Evolutionary conservation across 176 grass and related monocot genomes (phyloP).

Genomic region (Themeda triandra): DNA sequence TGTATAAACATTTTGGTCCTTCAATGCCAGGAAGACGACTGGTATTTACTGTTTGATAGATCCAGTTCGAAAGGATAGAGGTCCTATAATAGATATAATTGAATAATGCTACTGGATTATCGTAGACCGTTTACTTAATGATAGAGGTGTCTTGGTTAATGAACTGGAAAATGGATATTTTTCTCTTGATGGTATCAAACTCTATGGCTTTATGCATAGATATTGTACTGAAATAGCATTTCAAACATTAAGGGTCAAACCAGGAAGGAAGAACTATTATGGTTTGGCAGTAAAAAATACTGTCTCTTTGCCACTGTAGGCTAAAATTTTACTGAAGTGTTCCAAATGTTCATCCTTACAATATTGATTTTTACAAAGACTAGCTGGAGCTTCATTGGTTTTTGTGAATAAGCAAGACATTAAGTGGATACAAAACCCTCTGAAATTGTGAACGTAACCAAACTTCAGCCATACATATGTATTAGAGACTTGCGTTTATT

Average conservation of each 20-base stretch:
- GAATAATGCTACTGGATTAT: not conserved
- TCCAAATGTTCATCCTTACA: not conserved
- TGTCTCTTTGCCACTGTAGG: not conserved
- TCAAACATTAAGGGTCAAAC: not conserved
- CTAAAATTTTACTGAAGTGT: not conserved
- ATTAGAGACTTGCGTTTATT: not conserved
- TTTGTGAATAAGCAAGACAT: slow-evolving; percentile 47
- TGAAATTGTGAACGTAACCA: not conserved
- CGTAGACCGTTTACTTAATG: not conserved
- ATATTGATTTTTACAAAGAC: slow-evolving; percentile 41
- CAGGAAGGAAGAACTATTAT: not conserved
- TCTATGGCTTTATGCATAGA: not conserved
- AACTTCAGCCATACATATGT: not conserved
- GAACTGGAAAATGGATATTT: not conserved
- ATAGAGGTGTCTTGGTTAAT: not conserved
- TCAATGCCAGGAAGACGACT: too few relatives aligned
- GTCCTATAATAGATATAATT: not conserved
- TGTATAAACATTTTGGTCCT: too few relatives aligned
- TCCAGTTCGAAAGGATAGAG: too few relatives aligned
- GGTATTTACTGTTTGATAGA: too few relatives aligned
- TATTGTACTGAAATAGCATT: not conserved
- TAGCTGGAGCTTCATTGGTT: slow-evolving; percentile 78
- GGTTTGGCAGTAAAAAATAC: not conserved
- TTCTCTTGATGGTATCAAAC: not conserved
- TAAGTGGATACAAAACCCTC: not conserved